phyloP scores from a whole-genome alignment of 2,329 filamentous ascomycete genomes.

The Lachnum nothofagi region DNA sequence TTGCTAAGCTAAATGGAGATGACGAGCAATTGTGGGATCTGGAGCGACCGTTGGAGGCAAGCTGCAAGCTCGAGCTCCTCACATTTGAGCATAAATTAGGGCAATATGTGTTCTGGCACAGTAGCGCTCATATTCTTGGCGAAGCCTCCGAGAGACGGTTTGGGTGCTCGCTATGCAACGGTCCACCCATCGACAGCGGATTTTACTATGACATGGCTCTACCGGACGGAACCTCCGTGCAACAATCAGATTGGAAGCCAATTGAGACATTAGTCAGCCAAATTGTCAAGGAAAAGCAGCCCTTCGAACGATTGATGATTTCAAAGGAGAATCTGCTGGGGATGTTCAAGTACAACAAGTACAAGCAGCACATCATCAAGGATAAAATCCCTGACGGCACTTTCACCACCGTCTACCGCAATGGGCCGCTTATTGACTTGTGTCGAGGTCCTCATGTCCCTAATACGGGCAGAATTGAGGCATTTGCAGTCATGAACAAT shows the following conservation, averaged over 20 bases:
- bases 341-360: constrained; percentile 97
- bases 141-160: constrained; percentile 88
- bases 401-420: constrained; percentile 85
- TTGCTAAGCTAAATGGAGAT: constrained; percentile 75
- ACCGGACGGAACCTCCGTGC: constrained; percentile 64
- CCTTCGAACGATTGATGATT: constrained; percentile 82
- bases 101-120: constrained; percentile 97
- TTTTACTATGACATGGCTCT: constrained; percentile 98
- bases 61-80: constrained; percentile 78
- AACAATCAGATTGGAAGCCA: constrained; percentile 74
- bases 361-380: constrained; percentile 96
- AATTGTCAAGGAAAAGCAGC: constrained; percentile 94
- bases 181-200: constrained; percentile 82
- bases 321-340: constrained; percentile 87
- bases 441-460: constrained; percentile 94
- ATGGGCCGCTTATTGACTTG: constrained; percentile 88
- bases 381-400: constrained; percentile 86
- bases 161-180: constrained; percentile 87
- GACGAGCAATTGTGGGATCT: constrained; percentile 78
- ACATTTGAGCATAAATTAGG: constrained; percentile 69
- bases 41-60: constrained; percentile 80
- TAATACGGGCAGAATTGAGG: constrained; percentile 87
- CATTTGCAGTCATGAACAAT: constrained; percentile 86
- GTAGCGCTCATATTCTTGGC: constrained; percentile 89
- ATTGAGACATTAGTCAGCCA: constrained; percentile 74